Evolutionary conservation across 805 yeast species (phyloP).

Genomic region (Pachysolen tannophilus): DNA sequence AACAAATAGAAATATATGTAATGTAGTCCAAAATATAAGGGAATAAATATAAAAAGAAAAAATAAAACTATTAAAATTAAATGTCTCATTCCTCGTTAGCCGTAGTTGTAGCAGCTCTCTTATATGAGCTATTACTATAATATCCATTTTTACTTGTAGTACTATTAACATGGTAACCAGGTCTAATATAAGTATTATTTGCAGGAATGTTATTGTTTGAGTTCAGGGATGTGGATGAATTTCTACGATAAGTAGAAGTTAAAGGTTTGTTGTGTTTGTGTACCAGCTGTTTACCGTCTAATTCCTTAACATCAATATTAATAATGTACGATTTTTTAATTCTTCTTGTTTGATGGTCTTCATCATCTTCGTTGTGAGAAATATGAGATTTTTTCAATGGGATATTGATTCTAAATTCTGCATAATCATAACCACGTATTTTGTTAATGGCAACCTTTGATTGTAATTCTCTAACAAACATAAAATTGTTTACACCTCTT

Average conservation of each 20-base stretch:
- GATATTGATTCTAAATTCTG: constrained; percentile 34
- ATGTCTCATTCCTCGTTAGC: too few relatives aligned
- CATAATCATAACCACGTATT: constrained; percentile 24
- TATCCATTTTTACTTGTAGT: not conserved
- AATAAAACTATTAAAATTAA: too few relatives aligned
- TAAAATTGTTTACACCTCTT: constrained; percentile 38
- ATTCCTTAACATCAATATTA: constrained; percentile 31
- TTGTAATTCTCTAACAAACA: constrained; percentile 43
- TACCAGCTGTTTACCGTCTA: constrained; percentile 32
- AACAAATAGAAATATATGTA: too few relatives aligned
- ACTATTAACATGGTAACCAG: constrained; percentile 1
- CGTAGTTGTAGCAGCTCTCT: too few relatives aligned
- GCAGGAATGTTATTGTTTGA: not conserved
- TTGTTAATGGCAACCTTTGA: constrained; percentile 35
- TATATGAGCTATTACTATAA: not conserved
- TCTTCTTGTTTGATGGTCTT: constrained; percentile 13
- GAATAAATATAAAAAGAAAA: too few relatives aligned
- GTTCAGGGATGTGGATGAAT: not conserved
- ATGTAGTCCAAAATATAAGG: too few relatives aligned
- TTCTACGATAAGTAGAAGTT: too few relatives aligned
- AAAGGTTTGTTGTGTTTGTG: too few relatives aligned
- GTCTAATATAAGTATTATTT: constrained; percentile 9
- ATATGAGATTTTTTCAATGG: constrained; percentile 20
- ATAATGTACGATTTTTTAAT: constrained; percentile 31
- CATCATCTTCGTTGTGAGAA: constrained; percentile 11